Evolutionary conservation across 768 basidiomycete species (phyloP).

Genomic region (Trichaptum fuscoviolaceum): DNA sequence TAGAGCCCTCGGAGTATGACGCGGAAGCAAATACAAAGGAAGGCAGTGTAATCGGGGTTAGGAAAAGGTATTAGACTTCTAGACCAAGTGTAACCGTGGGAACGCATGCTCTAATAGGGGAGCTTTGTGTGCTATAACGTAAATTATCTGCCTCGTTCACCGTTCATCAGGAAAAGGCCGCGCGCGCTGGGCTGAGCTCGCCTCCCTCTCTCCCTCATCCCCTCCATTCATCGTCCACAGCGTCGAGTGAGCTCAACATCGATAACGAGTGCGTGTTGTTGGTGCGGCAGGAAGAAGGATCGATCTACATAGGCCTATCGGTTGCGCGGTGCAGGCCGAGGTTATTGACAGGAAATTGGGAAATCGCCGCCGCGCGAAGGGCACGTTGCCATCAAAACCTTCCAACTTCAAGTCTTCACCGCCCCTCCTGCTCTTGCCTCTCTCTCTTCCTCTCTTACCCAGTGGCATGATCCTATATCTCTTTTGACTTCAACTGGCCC

Average conservation of each 20-base stretch:
- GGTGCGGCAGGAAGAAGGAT: neutral
- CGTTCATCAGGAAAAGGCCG: neutral
- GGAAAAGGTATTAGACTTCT: conserved; percentile 1
- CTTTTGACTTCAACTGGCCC: neutral
- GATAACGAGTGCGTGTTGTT: conserved; percentile 1
- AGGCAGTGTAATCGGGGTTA: conserved; percentile 1
- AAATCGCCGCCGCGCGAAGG: conserved; percentile 51
- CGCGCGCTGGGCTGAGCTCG: neutral
- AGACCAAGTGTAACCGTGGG: neutral
- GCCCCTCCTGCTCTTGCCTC: conserved; percentile 58
- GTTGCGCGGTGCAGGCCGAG: neutral
- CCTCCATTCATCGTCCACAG: neutral
- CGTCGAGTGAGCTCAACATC: conserved; percentile 1
- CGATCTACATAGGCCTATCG: neutral
- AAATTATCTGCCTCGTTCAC: conserved; percentile 1
- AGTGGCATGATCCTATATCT: neutral
- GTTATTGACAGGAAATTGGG: conserved; percentile 23
- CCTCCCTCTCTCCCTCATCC: neutral
- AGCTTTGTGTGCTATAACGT: conserved; percentile 1
- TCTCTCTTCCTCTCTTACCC: conserved; percentile 42
- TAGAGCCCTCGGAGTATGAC: neutral
- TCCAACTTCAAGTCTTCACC: conserved; percentile 39
- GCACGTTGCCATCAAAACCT: conserved; percentile 80
- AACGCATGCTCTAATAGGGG: neutral
- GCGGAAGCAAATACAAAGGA: neutral